Conservation (phyloP, 108 stramenopile species). For the Cylindrotheca fusiformis region DNA sequence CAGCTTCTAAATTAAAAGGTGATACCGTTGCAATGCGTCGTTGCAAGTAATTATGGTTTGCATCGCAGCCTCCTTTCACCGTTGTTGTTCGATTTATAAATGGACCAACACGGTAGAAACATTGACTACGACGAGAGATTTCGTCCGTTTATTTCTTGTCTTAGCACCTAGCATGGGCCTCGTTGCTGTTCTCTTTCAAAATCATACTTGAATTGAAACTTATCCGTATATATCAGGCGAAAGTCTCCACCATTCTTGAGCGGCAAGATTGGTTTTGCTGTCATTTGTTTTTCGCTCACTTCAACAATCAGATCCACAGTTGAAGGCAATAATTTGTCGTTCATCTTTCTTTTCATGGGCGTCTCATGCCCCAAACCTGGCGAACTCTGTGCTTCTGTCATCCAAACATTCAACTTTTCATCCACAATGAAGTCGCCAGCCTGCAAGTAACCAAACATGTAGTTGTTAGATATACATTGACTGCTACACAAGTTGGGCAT, state of each 20-base stretch:
- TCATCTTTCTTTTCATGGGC: slow-evolving; percentile 2
- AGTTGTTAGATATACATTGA: too few relatives aligned
- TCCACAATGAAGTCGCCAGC: slow-evolving; percentile 26
- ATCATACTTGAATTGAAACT: not conserved
- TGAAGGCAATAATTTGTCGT: slow-evolving; percentile 10
- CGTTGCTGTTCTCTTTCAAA: not conserved
- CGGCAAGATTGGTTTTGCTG: not conserved
- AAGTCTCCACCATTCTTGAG: not conserved
- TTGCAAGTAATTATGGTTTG: too few relatives aligned
- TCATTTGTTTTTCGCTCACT: slow-evolving; percentile 2
- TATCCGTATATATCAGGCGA: not conserved
- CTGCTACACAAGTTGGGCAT: too few relatives aligned
- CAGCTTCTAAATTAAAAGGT: too few relatives aligned
- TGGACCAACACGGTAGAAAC: too few relatives aligned
- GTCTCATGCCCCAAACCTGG: slow-evolving; percentile 1
- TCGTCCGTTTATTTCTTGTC: too few relatives aligned
- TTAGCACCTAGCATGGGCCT: not conserved
- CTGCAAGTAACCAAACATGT: not conserved
- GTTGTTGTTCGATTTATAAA: too few relatives aligned
- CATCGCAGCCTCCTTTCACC: too few relatives aligned
- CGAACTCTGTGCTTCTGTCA: slow-evolving; percentile 10
- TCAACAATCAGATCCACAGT: slow-evolving; percentile 3
- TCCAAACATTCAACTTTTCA: slow-evolving; percentile 20
- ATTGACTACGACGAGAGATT: too few relatives aligned
- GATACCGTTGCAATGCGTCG: too few relatives aligned